These are phyloP conservation scores for Cryptococcus jaspeensis DNA, from an alignment of 1,284 basidiomycete species.

Conservation along the genomic window DNA sequence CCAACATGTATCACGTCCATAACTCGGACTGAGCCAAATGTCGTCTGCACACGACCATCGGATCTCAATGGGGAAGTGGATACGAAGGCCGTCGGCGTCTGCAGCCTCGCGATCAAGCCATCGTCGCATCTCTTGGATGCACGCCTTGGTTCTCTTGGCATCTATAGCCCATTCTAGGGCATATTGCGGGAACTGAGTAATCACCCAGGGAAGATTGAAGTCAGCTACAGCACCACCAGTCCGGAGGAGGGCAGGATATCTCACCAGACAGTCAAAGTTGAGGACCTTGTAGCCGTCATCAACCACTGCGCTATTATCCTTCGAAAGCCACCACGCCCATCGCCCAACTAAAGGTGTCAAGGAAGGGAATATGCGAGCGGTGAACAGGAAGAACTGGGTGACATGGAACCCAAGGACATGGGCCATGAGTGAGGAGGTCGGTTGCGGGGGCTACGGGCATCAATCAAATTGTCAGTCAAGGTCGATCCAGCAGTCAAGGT, in stretches of 20 bases:
- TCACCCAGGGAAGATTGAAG: background rate
- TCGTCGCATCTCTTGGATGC: slow-evolving; percentile 68
- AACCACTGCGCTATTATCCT: slow-evolving; percentile 50
- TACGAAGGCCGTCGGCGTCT: slow-evolving; percentile 69
- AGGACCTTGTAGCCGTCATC: slow-evolving; percentile 77
- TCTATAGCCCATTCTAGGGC: slow-evolving; percentile 88
- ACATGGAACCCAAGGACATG: slow-evolving; percentile 77
- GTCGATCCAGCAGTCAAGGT: background rate
- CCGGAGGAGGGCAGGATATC: slow-evolving; percentile 8
- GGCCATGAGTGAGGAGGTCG: slow-evolving; percentile 52
- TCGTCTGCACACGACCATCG: slow-evolving; percentile 85
- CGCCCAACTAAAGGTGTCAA: slow-evolving; percentile 47
- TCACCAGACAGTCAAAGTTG: slow-evolving; percentile 65
- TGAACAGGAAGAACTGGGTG: slow-evolving; percentile 74
- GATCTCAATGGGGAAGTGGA: slow-evolving; percentile 93
- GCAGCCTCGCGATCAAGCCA: slow-evolving; percentile 72
- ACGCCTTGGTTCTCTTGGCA: slow-evolving; percentile 56
- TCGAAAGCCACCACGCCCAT: slow-evolving; percentile 49
- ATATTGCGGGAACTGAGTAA: slow-evolving; percentile 71
- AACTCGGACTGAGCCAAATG: slow-evolving; percentile 88
- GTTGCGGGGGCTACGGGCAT: slow-evolving; percentile 55
- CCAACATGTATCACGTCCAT: slow-evolving; percentile 79
- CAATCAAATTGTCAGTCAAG: background rate
- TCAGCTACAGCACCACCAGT: background rate
- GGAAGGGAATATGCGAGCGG: slow-evolving; percentile 49